phyloP scores from a whole-genome alignment of 352 stramenopile species.

The Pythium oligandrum region DNA sequence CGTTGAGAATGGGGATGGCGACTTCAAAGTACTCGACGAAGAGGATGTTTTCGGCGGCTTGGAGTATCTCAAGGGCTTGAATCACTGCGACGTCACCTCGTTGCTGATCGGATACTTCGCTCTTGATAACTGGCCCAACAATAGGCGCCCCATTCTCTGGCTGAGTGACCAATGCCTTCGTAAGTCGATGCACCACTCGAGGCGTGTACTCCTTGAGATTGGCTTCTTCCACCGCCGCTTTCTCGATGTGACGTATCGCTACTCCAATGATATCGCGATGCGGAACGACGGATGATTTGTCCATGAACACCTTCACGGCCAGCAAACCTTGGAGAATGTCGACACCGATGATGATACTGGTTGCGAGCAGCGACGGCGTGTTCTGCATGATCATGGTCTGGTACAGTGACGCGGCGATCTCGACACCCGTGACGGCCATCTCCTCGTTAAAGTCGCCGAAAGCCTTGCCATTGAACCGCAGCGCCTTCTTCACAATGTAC shows the following conservation, averaged over 20 bases:
- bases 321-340: slow-evolving; percentile 5
- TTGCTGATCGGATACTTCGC: too few relatives aligned
- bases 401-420: slow-evolving; percentile 4
- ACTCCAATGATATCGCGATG: neutral
- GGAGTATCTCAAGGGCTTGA: slow-evolving; percentile 5
- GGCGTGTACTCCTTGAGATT: neutral
- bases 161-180: too few relatives aligned
- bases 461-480: neutral
- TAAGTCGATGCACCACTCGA: too few relatives aligned
- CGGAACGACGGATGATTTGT: slow-evolving; percentile 3
- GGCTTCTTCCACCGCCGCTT: neutral
- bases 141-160: too few relatives aligned
- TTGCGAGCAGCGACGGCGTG: neutral
- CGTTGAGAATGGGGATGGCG: slow-evolving; percentile 4
- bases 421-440: slow-evolving; percentile 5
- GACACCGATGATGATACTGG: slow-evolving; percentile 2
- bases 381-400: slow-evolving; percentile 9
- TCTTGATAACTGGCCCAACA: too few relatives aligned
- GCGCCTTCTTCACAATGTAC: neutral
- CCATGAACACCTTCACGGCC: slow-evolving; percentile 3
- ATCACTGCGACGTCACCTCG: neutral
- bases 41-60: slow-evolving; percentile 5
- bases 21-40: slow-evolving; percentile 8
- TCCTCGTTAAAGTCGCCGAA: slow-evolving; percentile 6
- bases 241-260: too few relatives aligned